These are phyloP conservation scores for Sporisorium iseilematis-ciliati DNA, from an alignment of 1,284 basidiomycete species.

Conservation along the genomic window DNA sequence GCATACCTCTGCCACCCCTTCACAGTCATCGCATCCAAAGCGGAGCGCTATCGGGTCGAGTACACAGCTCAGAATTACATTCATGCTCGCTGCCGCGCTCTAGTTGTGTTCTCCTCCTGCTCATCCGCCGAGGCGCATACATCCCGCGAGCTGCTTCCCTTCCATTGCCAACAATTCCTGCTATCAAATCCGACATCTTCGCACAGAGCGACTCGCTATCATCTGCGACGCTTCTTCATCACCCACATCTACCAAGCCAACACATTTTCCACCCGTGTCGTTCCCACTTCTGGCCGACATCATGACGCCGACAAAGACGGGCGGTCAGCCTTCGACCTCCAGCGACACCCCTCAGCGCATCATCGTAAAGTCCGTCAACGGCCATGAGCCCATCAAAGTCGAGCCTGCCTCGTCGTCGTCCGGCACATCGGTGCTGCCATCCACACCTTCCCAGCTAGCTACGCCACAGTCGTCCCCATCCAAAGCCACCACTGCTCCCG, in stretches of 20 bases:
- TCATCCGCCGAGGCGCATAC: background rate
- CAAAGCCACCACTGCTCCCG: slow-evolving; percentile 21
- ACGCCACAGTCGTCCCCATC: slow-evolving; percentile 37
- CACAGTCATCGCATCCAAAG: background rate
- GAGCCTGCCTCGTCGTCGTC: slow-evolving; percentile 18
- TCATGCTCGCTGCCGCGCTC: background rate
- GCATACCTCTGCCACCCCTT: background rate
- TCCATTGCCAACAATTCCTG: background rate
- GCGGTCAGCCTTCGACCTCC: slow-evolving; percentile 16
- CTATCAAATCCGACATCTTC: background rate
- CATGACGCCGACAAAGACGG: slow-evolving; percentile 31
- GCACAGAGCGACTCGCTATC: background rate
- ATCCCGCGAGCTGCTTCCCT: background rate
- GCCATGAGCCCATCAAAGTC: slow-evolving; percentile 42
- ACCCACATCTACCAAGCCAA: background rate
- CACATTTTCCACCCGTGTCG: too few species aligned
- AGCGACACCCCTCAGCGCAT: slow-evolving; percentile 41
- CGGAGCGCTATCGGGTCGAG: background rate
- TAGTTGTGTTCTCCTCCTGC: background rate
- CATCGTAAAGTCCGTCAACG: slow-evolving; percentile 52
- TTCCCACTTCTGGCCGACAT: background rate
- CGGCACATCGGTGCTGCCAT: slow-evolving; percentile 6
- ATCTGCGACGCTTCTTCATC: background rate
- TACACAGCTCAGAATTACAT: background rate
- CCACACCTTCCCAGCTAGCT: slow-evolving; percentile 18